Conservation (phyloP, 768 basidiomycete species). For the Termitomyces sp. region DNA sequence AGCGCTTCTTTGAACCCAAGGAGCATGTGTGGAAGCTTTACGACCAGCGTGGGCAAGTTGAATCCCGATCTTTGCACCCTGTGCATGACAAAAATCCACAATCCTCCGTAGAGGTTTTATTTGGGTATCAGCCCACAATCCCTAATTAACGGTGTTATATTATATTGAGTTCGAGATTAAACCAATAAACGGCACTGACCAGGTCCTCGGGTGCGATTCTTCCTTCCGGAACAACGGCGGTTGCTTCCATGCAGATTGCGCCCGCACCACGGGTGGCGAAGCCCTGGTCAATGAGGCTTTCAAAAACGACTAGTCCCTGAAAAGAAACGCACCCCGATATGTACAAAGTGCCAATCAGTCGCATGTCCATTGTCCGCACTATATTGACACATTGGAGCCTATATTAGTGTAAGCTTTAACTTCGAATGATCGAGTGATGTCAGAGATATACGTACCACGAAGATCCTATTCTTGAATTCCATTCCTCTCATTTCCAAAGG, state of each 20-base stretch:
- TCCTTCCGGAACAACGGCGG: slow-evolving; percentile 67
- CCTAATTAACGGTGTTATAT: slow-evolving; percentile 31
- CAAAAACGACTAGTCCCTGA: not conserved
- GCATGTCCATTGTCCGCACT: slow-evolving; percentile 68
- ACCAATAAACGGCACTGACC: slow-evolving; percentile 18
- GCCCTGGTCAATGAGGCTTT: slow-evolving; percentile 25
- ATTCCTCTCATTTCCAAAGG: slow-evolving; percentile 56
- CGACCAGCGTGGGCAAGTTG: slow-evolving; percentile 73
- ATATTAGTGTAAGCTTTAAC: not conserved
- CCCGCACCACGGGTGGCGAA: slow-evolving; percentile 70
- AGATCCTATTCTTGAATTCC: slow-evolving; percentile 73
- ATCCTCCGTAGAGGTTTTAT: slow-evolving; percentile 65
- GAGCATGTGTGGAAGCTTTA: slow-evolving; percentile 67
- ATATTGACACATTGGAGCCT: slow-evolving; percentile 85
- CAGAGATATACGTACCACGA: slow-evolving; percentile 40
- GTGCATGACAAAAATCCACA: slow-evolving; percentile 67
- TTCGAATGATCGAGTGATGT: not conserved
- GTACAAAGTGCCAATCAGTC: slow-evolving; percentile 82
- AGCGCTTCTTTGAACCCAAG: slow-evolving; percentile 50
- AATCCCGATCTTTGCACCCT: slow-evolving; percentile 67
- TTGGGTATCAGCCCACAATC: slow-evolving; percentile 74
- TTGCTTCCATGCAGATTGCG: slow-evolving; percentile 70
- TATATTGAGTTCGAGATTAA: not conserved
- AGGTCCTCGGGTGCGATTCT: slow-evolving; percentile 74
- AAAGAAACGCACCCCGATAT: slow-evolving; percentile 46